phyloP scores from a whole-genome alignment of 345 rosid genomes.

The Citrus reticulata region DNA sequence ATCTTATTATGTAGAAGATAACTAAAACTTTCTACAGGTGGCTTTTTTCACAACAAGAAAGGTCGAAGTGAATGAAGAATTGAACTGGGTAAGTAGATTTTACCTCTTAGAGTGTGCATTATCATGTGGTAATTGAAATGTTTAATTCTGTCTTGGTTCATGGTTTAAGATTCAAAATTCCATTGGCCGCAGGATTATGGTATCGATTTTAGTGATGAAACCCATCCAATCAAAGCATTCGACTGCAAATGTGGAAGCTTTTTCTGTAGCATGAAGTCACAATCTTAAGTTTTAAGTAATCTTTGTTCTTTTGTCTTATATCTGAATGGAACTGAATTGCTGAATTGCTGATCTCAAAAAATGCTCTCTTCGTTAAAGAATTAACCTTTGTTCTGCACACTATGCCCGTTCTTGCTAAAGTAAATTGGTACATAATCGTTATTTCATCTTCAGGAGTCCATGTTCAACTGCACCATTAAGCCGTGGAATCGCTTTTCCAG shows the following conservation, averaged over 20 bases:
- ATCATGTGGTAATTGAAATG: background rate
- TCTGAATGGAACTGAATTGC: background rate
- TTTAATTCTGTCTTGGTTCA: background rate
- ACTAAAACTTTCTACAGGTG: conserved; percentile 20
- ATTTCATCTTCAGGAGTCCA: too few species aligned
- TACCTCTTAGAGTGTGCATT: background rate
- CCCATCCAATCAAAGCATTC: conserved; percentile 42
- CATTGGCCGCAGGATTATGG: conserved; percentile 42
- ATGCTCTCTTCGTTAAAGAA: conserved; percentile 5
- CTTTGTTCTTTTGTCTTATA: too few species aligned
- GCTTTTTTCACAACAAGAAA: conserved; percentile 42
- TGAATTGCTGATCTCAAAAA: background rate
- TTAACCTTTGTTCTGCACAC: background rate
- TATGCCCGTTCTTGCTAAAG: background rate
- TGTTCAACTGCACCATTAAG: background rate
- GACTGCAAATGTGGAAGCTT: conserved; percentile 33
- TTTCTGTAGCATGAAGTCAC: conserved; percentile 16
- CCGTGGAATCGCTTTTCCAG: background rate
- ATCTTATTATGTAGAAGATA: background rate
- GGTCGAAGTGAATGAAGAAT: conserved; percentile 29
- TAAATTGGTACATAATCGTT: too few species aligned
- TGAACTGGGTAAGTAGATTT: conserved; percentile 30
- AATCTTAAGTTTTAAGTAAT: background rate
- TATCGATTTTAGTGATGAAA: conserved; percentile 33
- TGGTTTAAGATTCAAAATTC: background rate